A percentile compares a stretch with the other conserved stretches of the same genome.
Evolutionary conservation across 163 green algal species (phyloP).

Genomic region (Chlorella variabilis): DNA sequence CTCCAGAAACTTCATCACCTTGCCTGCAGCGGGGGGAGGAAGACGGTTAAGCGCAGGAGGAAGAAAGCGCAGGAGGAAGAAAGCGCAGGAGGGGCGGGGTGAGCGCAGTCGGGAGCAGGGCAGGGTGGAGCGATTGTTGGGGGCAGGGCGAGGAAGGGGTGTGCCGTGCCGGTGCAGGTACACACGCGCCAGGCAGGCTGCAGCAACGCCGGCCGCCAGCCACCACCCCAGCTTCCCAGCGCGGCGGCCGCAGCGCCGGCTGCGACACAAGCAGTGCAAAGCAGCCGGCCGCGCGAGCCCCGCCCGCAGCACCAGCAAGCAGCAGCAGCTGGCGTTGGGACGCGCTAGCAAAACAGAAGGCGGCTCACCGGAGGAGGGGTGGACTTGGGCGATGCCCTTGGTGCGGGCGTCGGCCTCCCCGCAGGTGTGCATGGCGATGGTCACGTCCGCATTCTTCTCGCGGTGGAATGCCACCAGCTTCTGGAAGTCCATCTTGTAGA

Average conservation of each 20-base stretch:
- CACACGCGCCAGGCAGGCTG: no score
- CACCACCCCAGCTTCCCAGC: no score
- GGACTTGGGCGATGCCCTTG: slow-evolving; percentile 45
- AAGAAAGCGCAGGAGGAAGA: no score
- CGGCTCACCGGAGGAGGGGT: slow-evolving; percentile 30
- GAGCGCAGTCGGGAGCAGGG: no score
- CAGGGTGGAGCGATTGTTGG: no score
- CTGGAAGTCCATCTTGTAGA: slow-evolving; percentile 98
- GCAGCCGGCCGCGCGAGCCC: not conserved
- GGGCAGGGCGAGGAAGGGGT: no score
- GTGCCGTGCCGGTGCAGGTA: no score
- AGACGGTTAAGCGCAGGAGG: not conserved
- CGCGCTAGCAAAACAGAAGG: not conserved
- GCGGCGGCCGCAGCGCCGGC: no score
- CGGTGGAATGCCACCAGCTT: slow-evolving; percentile 91
- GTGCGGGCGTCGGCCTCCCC: slow-evolving; percentile 73
- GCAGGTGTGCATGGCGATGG: slow-evolving; percentile 94
- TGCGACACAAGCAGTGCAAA: no score
- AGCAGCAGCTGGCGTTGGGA: not conserved
- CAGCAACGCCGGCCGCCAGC: no score
- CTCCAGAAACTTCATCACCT: slow-evolving; percentile 94
- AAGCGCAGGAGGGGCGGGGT: no score
- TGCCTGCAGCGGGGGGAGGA: slow-evolving; percentile 51
- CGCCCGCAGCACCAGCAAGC: not conserved
- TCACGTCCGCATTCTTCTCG: slow-evolving; percentile 90